These are phyloP conservation scores for Erysiphe pulchra DNA, from an alignment of 2,329 filamentous ascomycete species.

Conservation along the genomic window DNA sequence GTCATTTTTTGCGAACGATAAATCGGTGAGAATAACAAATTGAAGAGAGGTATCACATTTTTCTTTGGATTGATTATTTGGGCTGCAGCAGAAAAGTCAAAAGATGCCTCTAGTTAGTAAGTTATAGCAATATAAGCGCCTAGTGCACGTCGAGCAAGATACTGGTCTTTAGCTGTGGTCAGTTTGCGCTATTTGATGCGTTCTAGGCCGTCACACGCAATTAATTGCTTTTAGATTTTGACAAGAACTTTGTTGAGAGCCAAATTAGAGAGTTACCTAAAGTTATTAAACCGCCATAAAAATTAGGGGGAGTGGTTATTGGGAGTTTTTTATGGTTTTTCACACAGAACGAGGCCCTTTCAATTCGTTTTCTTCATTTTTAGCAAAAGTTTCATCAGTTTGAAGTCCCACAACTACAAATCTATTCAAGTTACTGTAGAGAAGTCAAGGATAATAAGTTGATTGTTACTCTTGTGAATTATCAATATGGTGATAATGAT, in stretches of 20 bases:
- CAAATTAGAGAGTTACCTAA: too few relatives aligned
- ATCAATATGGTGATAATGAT: too few relatives aligned
- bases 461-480: too few relatives aligned
- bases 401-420: constrained; percentile 1
- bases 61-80: not conserved
- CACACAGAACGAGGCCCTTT: not conserved
- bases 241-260: not conserved
- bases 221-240: not conserved
- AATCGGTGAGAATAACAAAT: not conserved
- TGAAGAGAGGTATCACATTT: not conserved
- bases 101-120: not conserved
- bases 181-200: too few relatives aligned
- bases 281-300: constrained; percentile 1
- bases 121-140: not conserved
- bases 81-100: constrained; percentile 2
- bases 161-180: too few relatives aligned
- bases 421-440: not conserved
- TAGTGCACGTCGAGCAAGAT: not conserved
- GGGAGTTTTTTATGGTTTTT: not conserved
- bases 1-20: not conserved
- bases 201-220: not conserved
- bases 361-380: not conserved
- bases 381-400: constrained; percentile 1
- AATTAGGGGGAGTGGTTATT: not conserved
- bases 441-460: constrained; percentile 1